These are phyloP conservation scores for Uronychia binucleata DNA, from an alignment of 73 alveolate species.

Conservation along the genomic window DNA sequence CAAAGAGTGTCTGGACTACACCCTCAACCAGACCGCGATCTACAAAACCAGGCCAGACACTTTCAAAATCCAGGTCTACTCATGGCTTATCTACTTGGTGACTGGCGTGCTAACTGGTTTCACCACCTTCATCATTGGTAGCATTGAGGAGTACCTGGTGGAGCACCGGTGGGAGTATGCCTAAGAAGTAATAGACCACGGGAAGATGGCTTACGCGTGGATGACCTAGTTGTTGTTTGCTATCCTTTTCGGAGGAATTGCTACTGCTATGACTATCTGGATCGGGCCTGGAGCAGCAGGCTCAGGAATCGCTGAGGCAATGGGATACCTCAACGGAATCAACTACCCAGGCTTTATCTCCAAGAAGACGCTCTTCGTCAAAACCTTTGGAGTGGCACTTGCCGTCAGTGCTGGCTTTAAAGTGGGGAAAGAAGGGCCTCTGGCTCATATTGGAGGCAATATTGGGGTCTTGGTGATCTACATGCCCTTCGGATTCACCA, in stretches of 20 bases:
- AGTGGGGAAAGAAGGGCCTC: slow-evolving; percentile 64
- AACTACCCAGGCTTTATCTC: slow-evolving; percentile 35
- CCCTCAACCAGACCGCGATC: neutral
- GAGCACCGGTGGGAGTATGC: slow-evolving; percentile 37
- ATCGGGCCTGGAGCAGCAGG: slow-evolving; percentile 61
- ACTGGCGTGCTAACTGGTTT: slow-evolving; percentile 35
- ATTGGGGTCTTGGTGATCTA: slow-evolving; percentile 37
- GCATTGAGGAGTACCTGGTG: slow-evolving; percentile 20
- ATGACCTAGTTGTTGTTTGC: slow-evolving; percentile 17
- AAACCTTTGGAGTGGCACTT: slow-evolving; percentile 45
- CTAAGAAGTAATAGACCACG: slow-evolving; percentile 4
- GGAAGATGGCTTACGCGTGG: slow-evolving; percentile 27
- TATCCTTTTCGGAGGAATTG: slow-evolving; percentile 32
- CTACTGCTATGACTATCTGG: slow-evolving; percentile 41
- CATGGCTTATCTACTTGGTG: slow-evolving; percentile 39
- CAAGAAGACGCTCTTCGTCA: slow-evolving; percentile 31
- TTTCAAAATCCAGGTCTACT: slow-evolving; percentile 11
- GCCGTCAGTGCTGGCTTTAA: slow-evolving; percentile 54
- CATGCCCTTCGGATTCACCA: slow-evolving; percentile 26
- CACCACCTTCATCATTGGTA: slow-evolving; percentile 42
- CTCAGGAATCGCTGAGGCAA: slow-evolving; percentile 53
- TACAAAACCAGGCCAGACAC: slow-evolving; percentile 30
- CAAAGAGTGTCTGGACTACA: neutral
- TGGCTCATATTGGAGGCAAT: slow-evolving; percentile 64
- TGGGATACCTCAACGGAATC: slow-evolving; percentile 58